Conservation (phyloP, 2,329 filamentous ascomycete species). For the Bimuria novae-zelandiae region DNA sequence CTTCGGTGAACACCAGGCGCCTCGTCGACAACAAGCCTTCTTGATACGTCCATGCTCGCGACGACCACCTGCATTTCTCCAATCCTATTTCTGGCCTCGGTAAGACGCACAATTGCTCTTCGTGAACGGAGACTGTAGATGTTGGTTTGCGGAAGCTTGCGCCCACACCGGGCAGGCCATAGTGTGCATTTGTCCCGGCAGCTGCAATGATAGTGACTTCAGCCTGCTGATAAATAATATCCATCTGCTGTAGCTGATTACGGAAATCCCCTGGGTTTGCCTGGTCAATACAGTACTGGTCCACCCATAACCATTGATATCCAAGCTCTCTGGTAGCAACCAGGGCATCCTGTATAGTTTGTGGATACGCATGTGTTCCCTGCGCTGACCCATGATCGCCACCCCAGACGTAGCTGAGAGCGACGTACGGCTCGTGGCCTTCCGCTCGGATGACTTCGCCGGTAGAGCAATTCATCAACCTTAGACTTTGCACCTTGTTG, state of each 20-base stretch:
- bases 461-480: conserved; percentile 11
- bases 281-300: conserved; percentile 18
- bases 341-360: conserved; percentile 15
- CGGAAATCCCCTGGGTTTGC: neutral
- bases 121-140: neutral
- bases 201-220: conserved; percentile 17
- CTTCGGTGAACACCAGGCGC: conserved; percentile 9
- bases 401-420: conserved; percentile 16
- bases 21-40: conserved; percentile 13
- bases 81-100: neutral
- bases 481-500: neutral
- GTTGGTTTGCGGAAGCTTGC: conserved; percentile 6
- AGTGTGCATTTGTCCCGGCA: conserved; percentile 1
- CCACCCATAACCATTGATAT: conserved; percentile 14
- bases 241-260: conserved; percentile 16
- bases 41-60: conserved; percentile 15
- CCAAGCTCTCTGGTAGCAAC: conserved; percentile 4
- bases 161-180: conserved; percentile 14
- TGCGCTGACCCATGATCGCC: neutral
- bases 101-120: conserved; percentile 4
- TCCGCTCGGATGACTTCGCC: conserved; percentile 3
- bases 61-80: conserved; percentile 1
- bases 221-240: conserved; percentile 15
- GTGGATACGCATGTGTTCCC: neutral
- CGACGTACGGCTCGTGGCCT: conserved; percentile 2